A percentile compares a stretch with the other conserved stretches of the same genome.
Evolutionary conservation across 768 basidiomycete species (phyloP).

Genomic region (Lactifluus pinguis): DNA sequence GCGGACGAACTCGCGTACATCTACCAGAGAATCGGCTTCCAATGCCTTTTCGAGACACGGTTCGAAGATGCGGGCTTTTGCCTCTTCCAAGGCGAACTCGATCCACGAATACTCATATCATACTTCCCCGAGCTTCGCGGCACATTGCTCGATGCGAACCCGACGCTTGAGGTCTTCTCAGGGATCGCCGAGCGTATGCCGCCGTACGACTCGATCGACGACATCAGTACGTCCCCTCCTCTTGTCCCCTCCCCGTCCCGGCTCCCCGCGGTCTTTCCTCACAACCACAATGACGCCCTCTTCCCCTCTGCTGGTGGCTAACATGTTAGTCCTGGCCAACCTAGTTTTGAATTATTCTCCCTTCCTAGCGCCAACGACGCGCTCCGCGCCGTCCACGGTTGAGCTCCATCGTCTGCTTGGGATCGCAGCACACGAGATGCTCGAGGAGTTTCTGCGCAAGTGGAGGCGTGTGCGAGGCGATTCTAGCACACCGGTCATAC

Average conservation of each 20-base stretch:
- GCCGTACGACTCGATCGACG: conserved; percentile 58
- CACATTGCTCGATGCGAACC: conserved; percentile 37
- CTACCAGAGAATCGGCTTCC: conserved; percentile 10
- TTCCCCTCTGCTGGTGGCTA: conserved; percentile 49
- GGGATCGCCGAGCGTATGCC: no score
- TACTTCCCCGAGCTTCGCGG: conserved; percentile 75
- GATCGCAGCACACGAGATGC: no score
- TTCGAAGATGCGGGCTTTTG: no score
- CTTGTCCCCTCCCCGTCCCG: neutral
- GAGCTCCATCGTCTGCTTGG: conserved; percentile 23
- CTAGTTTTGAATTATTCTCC: conserved; percentile 87
- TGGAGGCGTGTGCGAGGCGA: no score
- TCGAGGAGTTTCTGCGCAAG: no score
- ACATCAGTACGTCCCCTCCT: conserved; percentile 64
- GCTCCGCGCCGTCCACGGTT: conserved; percentile 44
- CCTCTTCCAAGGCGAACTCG: conserved; percentile 49
- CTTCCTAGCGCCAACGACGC: conserved; percentile 27
- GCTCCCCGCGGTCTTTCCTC: conserved; percentile 8
- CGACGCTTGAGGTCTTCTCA: no score
- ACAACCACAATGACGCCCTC: neutral
- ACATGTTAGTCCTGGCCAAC: conserved; percentile 70
- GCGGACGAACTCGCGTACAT: no score
- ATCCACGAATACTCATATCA: conserved; percentile 21
- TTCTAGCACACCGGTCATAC: no score
- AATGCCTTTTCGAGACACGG: no score